These are phyloP conservation scores for Lipomyces sp. DNA, from an alignment of 805 yeast species.

Conservation along the genomic window DNA sequence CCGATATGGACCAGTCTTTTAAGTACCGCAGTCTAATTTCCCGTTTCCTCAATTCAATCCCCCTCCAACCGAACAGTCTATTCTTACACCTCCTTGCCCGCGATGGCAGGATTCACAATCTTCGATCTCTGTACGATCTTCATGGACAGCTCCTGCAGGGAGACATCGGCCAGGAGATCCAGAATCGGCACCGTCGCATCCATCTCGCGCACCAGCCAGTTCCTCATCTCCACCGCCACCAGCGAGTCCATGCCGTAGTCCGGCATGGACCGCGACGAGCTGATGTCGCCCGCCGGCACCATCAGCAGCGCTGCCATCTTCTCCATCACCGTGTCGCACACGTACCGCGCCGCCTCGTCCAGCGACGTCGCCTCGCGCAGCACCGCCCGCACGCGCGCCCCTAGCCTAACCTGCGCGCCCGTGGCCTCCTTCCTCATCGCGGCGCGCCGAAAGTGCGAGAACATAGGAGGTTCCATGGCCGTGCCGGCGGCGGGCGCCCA, in stretches of 20 bases:
- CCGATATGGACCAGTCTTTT: too few species aligned
- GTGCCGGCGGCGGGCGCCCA: conserved; percentile 1
- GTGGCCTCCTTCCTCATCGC: not conserved
- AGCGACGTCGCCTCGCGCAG: not conserved
- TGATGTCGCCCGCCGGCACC: conserved; percentile 1
- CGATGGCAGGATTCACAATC: not conserved
- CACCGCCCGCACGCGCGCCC: not conserved
- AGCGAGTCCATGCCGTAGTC: conserved; percentile 1
- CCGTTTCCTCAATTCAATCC: not conserved
- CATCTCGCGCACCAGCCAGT: not conserved
- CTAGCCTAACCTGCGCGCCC: not conserved
- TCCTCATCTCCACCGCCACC: not conserved
- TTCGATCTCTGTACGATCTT: not conserved
- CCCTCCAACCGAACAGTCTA: not conserved
- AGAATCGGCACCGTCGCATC: not conserved
- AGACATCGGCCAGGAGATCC: not conserved
- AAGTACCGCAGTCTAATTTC: not conserved
- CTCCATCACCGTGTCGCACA: not conserved
- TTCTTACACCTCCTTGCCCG: not conserved
- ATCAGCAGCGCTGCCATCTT: not conserved
- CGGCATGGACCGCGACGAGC: not conserved
- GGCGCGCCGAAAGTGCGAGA: not conserved
- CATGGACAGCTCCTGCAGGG: conserved; percentile 1
- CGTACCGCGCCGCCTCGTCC: not conserved
- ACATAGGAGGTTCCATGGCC: not conserved